Conservation (phyloP, 2,329 filamentous ascomycete species). For the Bipolaris bicolor region DNA sequence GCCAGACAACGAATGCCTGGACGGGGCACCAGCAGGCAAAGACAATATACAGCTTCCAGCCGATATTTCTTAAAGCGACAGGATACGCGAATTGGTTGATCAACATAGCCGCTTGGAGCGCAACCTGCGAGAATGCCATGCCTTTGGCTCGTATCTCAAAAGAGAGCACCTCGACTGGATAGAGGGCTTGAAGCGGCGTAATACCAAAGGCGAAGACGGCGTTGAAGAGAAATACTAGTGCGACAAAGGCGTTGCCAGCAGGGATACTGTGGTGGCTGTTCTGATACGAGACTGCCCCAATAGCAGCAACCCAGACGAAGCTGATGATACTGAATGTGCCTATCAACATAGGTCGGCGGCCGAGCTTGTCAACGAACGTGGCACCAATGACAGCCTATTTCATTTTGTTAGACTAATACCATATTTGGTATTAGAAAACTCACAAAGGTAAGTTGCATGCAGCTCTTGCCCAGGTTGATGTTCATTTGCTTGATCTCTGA, state of each 20-base stretch:
- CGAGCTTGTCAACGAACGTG: conserved; percentile 41
- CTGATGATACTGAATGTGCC: conserved; percentile 25
- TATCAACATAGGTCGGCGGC: conserved; percentile 44
- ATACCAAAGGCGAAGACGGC: conserved; percentile 43
- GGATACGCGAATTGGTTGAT: conserved; percentile 42
- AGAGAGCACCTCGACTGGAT: conserved; percentile 44
- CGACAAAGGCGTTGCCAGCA: conserved; percentile 38
- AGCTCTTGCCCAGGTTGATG: conserved; percentile 46
- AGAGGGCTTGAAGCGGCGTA: conserved; percentile 45
- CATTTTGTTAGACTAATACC: background rate
- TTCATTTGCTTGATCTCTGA: conserved; percentile 42
- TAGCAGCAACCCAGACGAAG: conserved; percentile 38
- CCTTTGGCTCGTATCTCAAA: conserved; percentile 46
- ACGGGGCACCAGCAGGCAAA: conserved; percentile 31
- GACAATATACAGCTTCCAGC: conserved; percentile 36
- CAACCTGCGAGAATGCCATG: conserved; percentile 34
- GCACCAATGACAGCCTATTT: conserved; percentile 43
- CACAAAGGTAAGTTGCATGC: conserved; percentile 43
- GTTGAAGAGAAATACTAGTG: conserved; percentile 44
- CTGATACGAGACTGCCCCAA: conserved; percentile 23
- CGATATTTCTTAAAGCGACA: conserved; percentile 31
- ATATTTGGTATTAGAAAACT: background rate
- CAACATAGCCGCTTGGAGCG: conserved; percentile 29
- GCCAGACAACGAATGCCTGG: conserved; percentile 25
- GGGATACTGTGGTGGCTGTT: conserved; percentile 18